A percentile compares a stretch with the other conserved stretches of the same genome.
Conservation (phyloP, 2,329 filamentous ascomycete species). For the Arthrobotrys pseudoclavata region DNA sequence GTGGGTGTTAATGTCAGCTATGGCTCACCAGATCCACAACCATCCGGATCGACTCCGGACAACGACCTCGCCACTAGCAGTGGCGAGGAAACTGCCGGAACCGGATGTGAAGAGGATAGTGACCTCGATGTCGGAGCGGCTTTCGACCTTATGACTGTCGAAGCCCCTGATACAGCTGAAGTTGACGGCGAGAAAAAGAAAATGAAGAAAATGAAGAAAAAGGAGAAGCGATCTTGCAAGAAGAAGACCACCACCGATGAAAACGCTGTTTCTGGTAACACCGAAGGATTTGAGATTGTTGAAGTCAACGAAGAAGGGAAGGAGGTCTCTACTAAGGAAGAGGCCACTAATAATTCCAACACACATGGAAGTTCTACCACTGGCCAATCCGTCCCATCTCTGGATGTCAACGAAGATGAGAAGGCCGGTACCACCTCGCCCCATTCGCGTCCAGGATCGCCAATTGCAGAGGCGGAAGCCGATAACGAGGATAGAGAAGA, state of each 20-base stretch:
- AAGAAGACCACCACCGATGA: constrained; percentile 34
- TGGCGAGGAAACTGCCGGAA: constrained; percentile 58
- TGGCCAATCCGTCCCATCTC: constrained; percentile 29
- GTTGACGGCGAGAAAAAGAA: constrained; percentile 29
- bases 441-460: constrained; percentile 23
- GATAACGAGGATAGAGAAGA: constrained; percentile 30
- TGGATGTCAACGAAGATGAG: constrained; percentile 19
- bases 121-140: constrained; percentile 37
- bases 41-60: constrained; percentile 45
- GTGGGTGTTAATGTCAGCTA: constrained; percentile 58
- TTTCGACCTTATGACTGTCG: constrained; percentile 51
- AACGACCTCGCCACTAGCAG: constrained; percentile 54
- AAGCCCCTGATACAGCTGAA: constrained; percentile 40
- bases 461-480: constrained; percentile 1
- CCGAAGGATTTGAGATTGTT: constrained; percentile 49
- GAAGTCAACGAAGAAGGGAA: constrained; percentile 33
- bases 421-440: constrained; percentile 30
- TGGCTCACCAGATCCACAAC: constrained; percentile 39
- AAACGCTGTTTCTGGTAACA: constrained; percentile 23
- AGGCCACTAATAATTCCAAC: constrained; percentile 22
- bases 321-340: constrained; percentile 18
- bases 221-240: constrained; percentile 46
- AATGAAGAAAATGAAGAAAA: constrained; percentile 42
- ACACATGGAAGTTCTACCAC: constrained; percentile 52
- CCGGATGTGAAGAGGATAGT: constrained; percentile 43